These are phyloP conservation scores for Pseudotsuga menziesii DNA, from an alignment of 75 land plant species.

Conservation along the genomic window DNA sequence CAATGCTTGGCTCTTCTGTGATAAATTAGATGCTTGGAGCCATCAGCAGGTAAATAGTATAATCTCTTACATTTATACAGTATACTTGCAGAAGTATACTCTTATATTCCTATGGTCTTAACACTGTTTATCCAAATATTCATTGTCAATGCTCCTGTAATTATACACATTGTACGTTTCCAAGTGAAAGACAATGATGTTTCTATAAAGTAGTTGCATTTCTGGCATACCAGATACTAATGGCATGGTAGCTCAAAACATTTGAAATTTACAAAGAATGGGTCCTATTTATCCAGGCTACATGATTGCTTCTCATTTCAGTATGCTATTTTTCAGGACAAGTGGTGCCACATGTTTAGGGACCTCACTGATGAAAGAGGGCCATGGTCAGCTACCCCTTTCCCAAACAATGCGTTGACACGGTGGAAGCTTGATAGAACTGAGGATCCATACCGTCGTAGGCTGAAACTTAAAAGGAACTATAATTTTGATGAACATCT, in stretches of 20 bases:
- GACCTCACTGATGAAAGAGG: constrained; percentile 94
- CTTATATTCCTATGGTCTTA: background rate
- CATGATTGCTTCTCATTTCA: background rate
- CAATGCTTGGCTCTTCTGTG: background rate
- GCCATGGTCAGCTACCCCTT: constrained; percentile 86
- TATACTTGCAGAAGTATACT: background rate
- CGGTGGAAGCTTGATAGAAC: constrained; percentile 98
- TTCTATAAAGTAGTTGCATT: background rate
- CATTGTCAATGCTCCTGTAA: background rate
- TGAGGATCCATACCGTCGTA: constrained; percentile 81
- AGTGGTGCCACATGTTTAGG: constrained; percentile 92
- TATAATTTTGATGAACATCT: constrained; percentile 75
- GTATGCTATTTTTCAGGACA: constrained; percentile 49
- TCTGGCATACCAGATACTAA: background rate
- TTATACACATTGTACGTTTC: background rate
- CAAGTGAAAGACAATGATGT: background rate
- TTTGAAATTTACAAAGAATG: background rate
- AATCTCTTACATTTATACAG: constrained; percentile 1
- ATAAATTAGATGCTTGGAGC: background rate
- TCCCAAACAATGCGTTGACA: constrained; percentile 45
- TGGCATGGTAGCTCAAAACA: background rate
- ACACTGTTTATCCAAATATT: background rate
- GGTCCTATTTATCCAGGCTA: background rate
- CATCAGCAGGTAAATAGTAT: background rate
- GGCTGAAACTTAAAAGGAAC: constrained; percentile 75